Base-by-base conservation (phyloP, 495 filamentous ascomycete species). In the Daldinia concentrica region DNA sequence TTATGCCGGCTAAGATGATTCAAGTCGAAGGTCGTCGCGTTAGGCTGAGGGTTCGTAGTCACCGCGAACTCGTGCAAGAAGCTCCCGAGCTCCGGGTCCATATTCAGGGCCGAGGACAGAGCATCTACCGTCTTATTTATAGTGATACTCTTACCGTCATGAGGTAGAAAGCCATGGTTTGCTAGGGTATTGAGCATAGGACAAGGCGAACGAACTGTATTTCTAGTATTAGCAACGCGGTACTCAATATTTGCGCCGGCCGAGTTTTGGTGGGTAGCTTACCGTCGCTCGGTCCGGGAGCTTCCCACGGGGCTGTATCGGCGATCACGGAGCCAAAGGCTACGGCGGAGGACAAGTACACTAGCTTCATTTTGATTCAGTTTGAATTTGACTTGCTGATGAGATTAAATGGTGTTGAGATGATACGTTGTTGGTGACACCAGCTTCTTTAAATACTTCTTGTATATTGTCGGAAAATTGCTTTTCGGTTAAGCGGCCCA, bases 1-100 rank as follows among this genome's bases (percentile, higher is more conserved):
- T 86, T 82, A 61, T 86, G 83, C 15, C 78, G 73, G 63, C 80
- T 73, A 17, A 87, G 81, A 22, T 84, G 70, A 68, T 85, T 74
- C 29, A 88, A 77, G 6, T 80, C 78, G 71, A 87, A 86, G 11
- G 57, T 79, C 9, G 83, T 87, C 1, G 85, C 79, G 69, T 87
- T 88, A 1, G 80, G 77, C 52, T 78, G 69, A 0, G 85, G 84
- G 70, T 85, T 87, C 5, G 83, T 81, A 26, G 78, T 75, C 1
- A 80, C 55, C 29, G 81, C 86, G 29, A 79, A 76, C 1, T 80
- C 62, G 55, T 81, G 85, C 61, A 89, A 77, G 8, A 79, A 56
- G 6, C 27, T 65, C 2, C 70, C 75, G 0, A 87, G 72, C 3
- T 51, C 59, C 1, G 57, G 34, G 36, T 80, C 78, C 62, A 87